Evolutionary conservation across 805 yeast species (phyloP), one percentile per base, ranked within the genome.

Genomic region (Saccharomycopsis sp.): DNA sequence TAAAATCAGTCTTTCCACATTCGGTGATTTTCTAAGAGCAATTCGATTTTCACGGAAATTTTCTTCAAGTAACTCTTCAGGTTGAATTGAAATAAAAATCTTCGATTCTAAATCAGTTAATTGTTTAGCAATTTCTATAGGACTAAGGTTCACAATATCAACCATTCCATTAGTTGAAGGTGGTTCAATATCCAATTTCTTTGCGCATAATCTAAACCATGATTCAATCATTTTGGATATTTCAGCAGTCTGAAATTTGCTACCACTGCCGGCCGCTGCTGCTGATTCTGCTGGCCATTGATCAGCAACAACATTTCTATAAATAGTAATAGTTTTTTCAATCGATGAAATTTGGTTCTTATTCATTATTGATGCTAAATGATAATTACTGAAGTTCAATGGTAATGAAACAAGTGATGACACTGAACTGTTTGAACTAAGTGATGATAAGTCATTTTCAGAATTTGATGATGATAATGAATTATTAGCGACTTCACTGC

Each of bases 101-200:
- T 69, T 70, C 2, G 84, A 76, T 57, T 85, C 95, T 50, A 85
- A 74, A 16, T 82, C 62, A 0, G 93, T 83, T 38, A 85, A 63
- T 53, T 84, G 93, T 56, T 82, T 84, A 2, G 93, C 89, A 20
- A 82, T 65, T 54, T 84, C 93, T 53, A 82, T 64, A 0, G 87
- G 80, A 58, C 81, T 82, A 53, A 79, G 68, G 49, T 80, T 78
- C 31, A 76, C 56, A 34, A 77, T 60, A 38, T 73, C 51, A n/a
- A 19, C 11, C 13, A 44, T 40, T n/a, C n/a, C n/a, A 4, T 44
- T 19, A 19, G 43, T 43, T 2, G 29, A 31, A 1, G 50, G 51
- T 8, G 41, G 33, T 11, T 42, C 45, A 27, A 43, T 34, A 23
- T 40, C 41, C 1, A 53, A 33, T 9, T 44, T 68, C 14, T 75